A percentile compares a stretch with the other conserved stretches of the same genome.
Evolutionary conservation across 257 asterid genomes (phyloP).

Genomic region (Penstemon eatonii): DNA sequence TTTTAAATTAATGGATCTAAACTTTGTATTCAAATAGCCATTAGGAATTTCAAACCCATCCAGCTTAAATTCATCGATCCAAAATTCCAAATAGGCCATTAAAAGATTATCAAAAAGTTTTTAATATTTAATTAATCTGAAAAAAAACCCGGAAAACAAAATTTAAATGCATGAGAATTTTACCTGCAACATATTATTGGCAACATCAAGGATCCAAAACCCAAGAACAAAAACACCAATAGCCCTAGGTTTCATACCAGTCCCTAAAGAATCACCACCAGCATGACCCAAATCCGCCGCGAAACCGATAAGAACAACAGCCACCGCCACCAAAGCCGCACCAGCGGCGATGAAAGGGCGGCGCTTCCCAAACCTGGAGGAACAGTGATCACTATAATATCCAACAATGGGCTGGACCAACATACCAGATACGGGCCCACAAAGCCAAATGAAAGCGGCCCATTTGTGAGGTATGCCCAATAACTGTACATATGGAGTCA

Average conservation of each 20-base stretch:
- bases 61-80: too few relatives aligned
- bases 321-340: conserved; percentile 58
- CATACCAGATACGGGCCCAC: conserved; percentile 89
- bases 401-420: conserved; percentile 95
- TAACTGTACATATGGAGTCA: conserved; percentile 88
- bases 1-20: too few relatives aligned
- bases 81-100: too few relatives aligned
- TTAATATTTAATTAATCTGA: too few relatives aligned
- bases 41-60: too few relatives aligned
- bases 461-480: conserved; percentile 75
- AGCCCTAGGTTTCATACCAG: conserved; percentile 59
- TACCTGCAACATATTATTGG: conserved; percentile 90
- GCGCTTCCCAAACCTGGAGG: conserved; percentile 75
- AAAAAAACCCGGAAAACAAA: too few relatives aligned
- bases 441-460: conserved; percentile 84
- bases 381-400: conserved; percentile 72
- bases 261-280: conserved; percentile 59
- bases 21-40: too few relatives aligned
- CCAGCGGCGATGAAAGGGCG: conserved; percentile 89
- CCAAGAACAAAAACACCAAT: conserved; percentile 75
- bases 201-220: conserved; percentile 88
- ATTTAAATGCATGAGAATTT: too few relatives aligned
- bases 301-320: conserved; percentile 75
- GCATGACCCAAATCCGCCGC: conserved; percentile 82
- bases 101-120: too few relatives aligned